Percentiles rank a stretch among this genome's conserved stretches.
phyloP scores from a whole-genome alignment of 176 grass and related monocot species.

The Miscanthus lutarioriparius region DNA sequence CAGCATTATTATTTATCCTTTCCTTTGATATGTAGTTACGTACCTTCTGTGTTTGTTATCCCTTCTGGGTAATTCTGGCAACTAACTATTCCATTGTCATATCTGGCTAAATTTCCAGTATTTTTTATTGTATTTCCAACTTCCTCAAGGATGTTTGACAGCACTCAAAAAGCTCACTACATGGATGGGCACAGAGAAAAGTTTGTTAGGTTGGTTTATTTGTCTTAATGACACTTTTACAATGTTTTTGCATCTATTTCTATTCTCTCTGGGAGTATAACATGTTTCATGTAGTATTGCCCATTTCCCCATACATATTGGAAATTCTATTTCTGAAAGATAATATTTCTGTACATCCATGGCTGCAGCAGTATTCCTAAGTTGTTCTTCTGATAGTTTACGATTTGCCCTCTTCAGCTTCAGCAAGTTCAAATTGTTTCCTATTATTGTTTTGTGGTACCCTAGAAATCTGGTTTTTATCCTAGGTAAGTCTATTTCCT shows the following conservation, averaged over 20 bases:
- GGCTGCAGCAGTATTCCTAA: background rate
- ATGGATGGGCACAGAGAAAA: constrained; percentile 66
- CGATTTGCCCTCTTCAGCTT: background rate
- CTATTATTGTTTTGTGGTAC: background rate
- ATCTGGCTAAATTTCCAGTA: background rate
- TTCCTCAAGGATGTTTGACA: constrained; percentile 52
- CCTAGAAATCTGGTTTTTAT: background rate
- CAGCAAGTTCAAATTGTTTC: background rate
- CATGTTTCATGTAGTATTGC: constrained; percentile 1
- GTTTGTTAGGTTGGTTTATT: constrained; percentile 61
- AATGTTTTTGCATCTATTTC: background rate
- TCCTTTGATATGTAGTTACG: background rate
- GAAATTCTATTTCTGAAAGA: background rate
- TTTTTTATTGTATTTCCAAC: background rate
- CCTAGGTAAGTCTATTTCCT: too few species aligned
- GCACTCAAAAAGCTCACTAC: constrained; percentile 43
- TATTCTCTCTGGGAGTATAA: background rate
- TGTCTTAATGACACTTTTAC: background rate
- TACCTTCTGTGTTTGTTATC: background rate
- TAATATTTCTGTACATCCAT: background rate
- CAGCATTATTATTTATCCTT: too few species aligned
- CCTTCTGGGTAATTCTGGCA: background rate
- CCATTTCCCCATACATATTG: background rate
- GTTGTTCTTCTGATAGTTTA: background rate
- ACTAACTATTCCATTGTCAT: background rate